Evolutionary conservation across 2,329 filamentous ascomycete genomes (phyloP).

Genomic region (Talaromyces piceae): DNA sequence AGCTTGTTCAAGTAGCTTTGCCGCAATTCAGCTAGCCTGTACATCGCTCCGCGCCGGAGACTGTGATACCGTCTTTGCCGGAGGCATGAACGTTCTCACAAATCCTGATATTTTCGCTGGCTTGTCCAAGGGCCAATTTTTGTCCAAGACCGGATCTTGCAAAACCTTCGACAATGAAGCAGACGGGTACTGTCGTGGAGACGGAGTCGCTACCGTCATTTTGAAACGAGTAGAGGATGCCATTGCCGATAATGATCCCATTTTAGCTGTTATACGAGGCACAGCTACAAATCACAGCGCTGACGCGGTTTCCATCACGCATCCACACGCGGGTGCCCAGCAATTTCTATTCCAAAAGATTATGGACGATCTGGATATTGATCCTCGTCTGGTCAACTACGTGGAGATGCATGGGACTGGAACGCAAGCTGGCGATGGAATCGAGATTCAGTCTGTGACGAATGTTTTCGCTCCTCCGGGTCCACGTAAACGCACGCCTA

Average conservation of each 20-base stretch:
- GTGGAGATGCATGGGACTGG: constrained; percentile 80
- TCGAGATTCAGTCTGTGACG: constrained; percentile 27
- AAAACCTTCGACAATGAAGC: constrained; percentile 40
- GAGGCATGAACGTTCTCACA: constrained; percentile 61
- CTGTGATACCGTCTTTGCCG: constrained; percentile 69
- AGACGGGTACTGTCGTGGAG: constrained; percentile 45
- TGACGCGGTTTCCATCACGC: constrained; percentile 32
- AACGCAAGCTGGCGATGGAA: constrained; percentile 62
- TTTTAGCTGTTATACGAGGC: constrained; percentile 32
- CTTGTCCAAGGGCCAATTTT: constrained; percentile 45
- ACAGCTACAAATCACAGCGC: constrained; percentile 32
- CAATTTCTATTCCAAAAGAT: constrained; percentile 19
- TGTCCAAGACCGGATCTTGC: constrained; percentile 30
- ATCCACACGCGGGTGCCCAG: constrained; percentile 24
- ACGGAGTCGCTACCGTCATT: constrained; percentile 39
- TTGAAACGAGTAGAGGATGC: constrained; percentile 43
- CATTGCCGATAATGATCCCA: constrained; percentile 36
- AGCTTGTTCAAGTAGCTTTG: constrained; percentile 63
- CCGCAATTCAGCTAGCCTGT: constrained; percentile 62
- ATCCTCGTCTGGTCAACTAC: constrained; percentile 59
- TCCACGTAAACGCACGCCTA: constrained; percentile 35
- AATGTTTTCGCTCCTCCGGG: constrained; percentile 36
- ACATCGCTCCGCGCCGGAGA: constrained; percentile 64
- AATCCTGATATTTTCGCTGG: constrained; percentile 70
- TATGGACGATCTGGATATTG: constrained; percentile 17